Conservation (phyloP, 331 rosid genomes). For the Erythrophleum ivorense region DNA sequence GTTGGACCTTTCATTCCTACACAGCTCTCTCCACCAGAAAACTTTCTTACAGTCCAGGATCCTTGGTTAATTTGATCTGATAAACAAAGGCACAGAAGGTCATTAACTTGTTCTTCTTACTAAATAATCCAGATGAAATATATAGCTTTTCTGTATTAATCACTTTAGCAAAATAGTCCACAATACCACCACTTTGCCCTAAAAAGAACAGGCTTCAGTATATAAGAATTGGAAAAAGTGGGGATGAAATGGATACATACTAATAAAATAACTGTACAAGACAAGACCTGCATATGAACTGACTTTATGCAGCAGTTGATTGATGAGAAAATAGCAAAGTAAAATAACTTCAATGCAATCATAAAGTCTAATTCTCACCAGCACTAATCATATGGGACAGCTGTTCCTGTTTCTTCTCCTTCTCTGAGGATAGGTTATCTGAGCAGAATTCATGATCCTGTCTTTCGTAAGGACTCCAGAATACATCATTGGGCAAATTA, state of each 20-base stretch:
- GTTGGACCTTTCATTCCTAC: constrained; percentile 30
- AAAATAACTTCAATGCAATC: constrained; percentile 27
- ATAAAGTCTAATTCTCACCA: constrained; percentile 44
- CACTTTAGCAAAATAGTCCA: constrained; percentile 36
- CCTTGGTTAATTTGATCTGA: constrained; percentile 42
- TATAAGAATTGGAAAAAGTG: not conserved
- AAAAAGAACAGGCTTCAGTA: constrained; percentile 27
- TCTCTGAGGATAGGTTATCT: constrained; percentile 18
- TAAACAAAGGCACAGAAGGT: constrained; percentile 26
- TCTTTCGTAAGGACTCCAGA: constrained; percentile 38
- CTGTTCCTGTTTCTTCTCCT: constrained; percentile 44
- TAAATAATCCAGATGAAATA: constrained; percentile 33
- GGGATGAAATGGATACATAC: not conserved
- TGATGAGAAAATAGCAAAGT: constrained; percentile 1
- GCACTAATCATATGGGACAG: constrained; percentile 34
- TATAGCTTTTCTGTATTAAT: constrained; percentile 31
- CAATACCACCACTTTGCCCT: constrained; percentile 38
- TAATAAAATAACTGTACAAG: not conserved
- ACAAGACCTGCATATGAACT: constrained; percentile 4
- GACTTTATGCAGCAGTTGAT: not conserved
- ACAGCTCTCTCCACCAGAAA: constrained; percentile 33
- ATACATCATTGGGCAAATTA: constrained; percentile 34
- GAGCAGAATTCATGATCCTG: constrained; percentile 40
- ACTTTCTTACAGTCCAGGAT: constrained; percentile 38
- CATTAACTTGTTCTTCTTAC: constrained; percentile 42